These are phyloP conservation scores for Claviceps purpurea DNA, from an alignment of 2,329 filamentous ascomycete genomes.

Conservation along the genomic window DNA sequence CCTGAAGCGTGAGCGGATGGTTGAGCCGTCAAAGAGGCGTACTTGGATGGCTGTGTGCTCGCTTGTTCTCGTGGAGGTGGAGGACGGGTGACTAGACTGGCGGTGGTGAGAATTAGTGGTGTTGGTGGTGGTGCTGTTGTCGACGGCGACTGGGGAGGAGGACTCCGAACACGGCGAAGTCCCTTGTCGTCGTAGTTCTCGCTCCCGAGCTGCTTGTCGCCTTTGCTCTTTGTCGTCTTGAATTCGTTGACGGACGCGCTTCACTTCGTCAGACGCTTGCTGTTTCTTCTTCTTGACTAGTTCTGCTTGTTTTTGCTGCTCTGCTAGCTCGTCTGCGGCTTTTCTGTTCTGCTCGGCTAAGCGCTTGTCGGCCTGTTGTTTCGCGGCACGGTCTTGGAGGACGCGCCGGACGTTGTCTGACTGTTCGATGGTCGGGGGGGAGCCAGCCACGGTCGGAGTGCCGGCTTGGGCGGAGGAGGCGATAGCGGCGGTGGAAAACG, in stretches of 20 bases:
- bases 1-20: constrained; percentile 59
- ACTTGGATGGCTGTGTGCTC: constrained; percentile 52
- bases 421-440: constrained; percentile 13
- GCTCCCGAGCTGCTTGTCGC: constrained; percentile 38
- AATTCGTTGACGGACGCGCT: constrained; percentile 60
- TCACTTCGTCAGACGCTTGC: constrained; percentile 53
- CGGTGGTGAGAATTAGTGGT: not conserved
- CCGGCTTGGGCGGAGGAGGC: constrained; percentile 5
- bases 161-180: constrained; percentile 17
- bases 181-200: constrained; percentile 27
- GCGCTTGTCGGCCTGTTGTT: constrained; percentile 27
- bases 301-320: constrained; percentile 34
- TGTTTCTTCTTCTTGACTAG: constrained; percentile 49
- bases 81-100: constrained; percentile 18
- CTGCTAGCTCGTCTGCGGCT: constrained; percentile 34
- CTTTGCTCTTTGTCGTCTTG: constrained; percentile 63
- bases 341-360: constrained; percentile 27
- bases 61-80: constrained; percentile 15
- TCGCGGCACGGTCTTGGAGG: constrained; percentile 37
- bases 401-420: constrained; percentile 24
- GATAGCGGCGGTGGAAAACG: constrained; percentile 1
- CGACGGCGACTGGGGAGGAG: constrained; percentile 13
- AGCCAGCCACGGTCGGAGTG: constrained; percentile 7
- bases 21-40: constrained; percentile 72
- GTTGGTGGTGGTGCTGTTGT: too few relatives aligned